Evolutionary conservation across 768 basidiomycete genomes (phyloP), one percentile per base, ranked within the genome.

Genomic region (Lactifluus subvellereus): DNA sequence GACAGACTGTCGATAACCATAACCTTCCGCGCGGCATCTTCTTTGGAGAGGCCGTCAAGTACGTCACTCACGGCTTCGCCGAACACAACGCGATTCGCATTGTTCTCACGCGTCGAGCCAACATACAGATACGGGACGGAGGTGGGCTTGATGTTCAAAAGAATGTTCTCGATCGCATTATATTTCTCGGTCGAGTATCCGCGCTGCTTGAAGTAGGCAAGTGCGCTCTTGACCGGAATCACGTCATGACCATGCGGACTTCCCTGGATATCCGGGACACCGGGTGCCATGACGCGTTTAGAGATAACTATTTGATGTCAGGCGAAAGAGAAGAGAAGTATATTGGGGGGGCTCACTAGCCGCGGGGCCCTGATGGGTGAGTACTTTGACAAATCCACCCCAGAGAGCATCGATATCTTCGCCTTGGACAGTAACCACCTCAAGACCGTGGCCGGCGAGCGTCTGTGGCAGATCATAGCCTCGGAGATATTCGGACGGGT

Each of bases 1-100:
- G 1, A 78, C 86, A 58, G 66, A 86, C 88, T 89, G 70, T 94
- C 92, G 65, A 94, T 91, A 62, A 91, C 89, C 85, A 94, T 84
- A 48, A 94, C 91, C 72, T 85, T 91, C 73, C 79, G 79, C 10
- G 82, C 82, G 1, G 86, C 87, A 69, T 91, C 90, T 71, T 90
- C 88, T 73, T 86, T 90, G 69, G 79, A 79, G 53, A 91, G 75
- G 37, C 77, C 80, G 69, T 94, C 91, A 20, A 94, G 80, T 1
- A 93, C 91, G 65, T 77, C 60, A 71, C 86, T 88, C 55, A 92
- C 91, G 10, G 92, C 89, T 68, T 94, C 89, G 33, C 92, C 92
- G 67, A 94, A 94, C 11, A 88, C 77, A 45, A 88, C 87, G 69
- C 92, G 88, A 71, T 88, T 91, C 1, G 91, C 92, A 33, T 83